Base-by-base conservation (phyloP, 352 stramenopile species). In the Globisporangium barbulae region DNA sequence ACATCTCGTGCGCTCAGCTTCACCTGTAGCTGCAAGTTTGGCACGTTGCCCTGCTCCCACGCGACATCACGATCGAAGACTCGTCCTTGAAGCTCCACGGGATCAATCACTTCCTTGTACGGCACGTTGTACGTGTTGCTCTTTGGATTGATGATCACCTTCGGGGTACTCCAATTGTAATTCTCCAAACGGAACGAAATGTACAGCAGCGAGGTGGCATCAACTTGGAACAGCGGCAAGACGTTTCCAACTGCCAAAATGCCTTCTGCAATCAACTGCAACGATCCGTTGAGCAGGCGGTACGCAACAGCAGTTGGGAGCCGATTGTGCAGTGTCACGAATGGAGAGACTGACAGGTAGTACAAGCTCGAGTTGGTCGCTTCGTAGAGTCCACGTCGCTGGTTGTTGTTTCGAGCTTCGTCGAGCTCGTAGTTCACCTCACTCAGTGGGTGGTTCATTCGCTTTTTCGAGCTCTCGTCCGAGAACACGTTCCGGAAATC, bases 151-250 rank as follows among this genome's bases (percentile, higher is more conserved):
- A 96, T 79, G 41, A 94, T 83, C 63, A 87, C 53, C 54, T 90
- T 91, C 7, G 85, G 85, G 19, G 74, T 65, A 64, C 85, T 94
- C 88, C 88, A 96, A 53, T 83, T 93, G 71, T 96, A 96, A 55
- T 96, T 96, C 59, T 94, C 88, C 44, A 96, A 57, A 33, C 88
- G 83, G 42, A 94, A 94, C 8, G 88, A 94, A 25, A 94, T 68
- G 59, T 90, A 96, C 39, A 96, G 60, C 25, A 83, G 57, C 33
- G 81, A 76, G 8, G 67, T 69, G 19, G 73, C 54, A 70, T 94
- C 85, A 35, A 96, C 74, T 67, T 96, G 88, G 56, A 96, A 96
- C 19, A 96, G 66, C 22, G 84, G 85, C 22, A 96, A 67, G 30
- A 94, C 78, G 39, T 89, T 92, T 12, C 88, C 88, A 19, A 96